These are phyloP conservation scores for Boehmeria nivea DNA, from an alignment of 306 rosid species.

Conservation along the genomic window DNA sequence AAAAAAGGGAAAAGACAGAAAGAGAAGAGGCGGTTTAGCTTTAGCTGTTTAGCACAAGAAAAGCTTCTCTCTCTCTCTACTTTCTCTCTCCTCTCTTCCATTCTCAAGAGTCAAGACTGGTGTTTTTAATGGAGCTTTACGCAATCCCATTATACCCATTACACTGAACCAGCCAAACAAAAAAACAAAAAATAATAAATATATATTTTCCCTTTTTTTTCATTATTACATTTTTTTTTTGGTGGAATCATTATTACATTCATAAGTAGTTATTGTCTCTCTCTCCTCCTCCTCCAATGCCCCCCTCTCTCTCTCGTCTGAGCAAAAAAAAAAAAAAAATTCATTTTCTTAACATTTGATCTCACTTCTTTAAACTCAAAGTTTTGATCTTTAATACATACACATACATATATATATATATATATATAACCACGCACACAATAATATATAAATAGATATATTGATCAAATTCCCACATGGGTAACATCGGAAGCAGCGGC, in stretches of 20 bases:
- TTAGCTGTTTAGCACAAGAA: constrained; percentile 24
- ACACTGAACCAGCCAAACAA: constrained; percentile 15
- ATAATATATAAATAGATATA: no score
- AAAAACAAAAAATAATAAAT: background rate
- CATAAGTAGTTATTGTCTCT: no score
- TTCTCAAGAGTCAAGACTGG: constrained; percentile 27
- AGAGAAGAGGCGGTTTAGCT: constrained; percentile 19
- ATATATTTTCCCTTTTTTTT: background rate
- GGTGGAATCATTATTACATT: background rate
- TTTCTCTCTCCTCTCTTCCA: constrained; percentile 18
- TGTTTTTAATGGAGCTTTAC: constrained; percentile 70
- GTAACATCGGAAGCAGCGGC: constrained; percentile 63
- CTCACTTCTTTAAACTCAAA: background rate
- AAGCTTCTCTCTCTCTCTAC: constrained; percentile 10
- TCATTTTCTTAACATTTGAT: background rate
- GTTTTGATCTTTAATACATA: background rate
- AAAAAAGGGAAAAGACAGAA: background rate
- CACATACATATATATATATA: background rate
- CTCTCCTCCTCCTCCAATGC: background rate
- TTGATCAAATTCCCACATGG: constrained; percentile 37
- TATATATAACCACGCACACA: background rate
- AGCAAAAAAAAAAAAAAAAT: background rate
- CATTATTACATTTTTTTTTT: background rate
- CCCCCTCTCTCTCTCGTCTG: background rate
- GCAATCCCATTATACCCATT: constrained; percentile 77